These are phyloP conservation scores for Orbilia quercus DNA, from an alignment of 2,329 filamentous ascomycete species.

Conservation along the genomic window DNA sequence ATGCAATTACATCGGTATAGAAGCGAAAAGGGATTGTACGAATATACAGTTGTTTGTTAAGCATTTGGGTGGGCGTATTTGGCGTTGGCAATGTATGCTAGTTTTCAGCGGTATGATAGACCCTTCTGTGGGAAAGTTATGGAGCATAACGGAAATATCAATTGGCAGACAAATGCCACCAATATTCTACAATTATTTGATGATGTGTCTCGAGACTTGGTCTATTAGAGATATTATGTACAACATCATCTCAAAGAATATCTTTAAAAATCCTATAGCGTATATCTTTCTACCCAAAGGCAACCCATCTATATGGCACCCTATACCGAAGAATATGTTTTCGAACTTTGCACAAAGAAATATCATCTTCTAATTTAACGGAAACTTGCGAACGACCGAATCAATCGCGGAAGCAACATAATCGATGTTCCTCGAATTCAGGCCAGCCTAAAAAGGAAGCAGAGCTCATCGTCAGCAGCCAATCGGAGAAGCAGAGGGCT, in stretches of 20 bases:
- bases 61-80: slow-evolving; percentile 61
- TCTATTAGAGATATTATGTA: slow-evolving; percentile 49
- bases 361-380: slow-evolving; percentile 1
- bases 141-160: slow-evolving; percentile 58
- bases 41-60: slow-evolving; percentile 47
- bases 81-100: slow-evolving; percentile 61
- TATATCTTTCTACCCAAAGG: slow-evolving; percentile 21
- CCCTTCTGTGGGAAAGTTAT: no score
- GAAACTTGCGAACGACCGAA: slow-evolving; percentile 69
- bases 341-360: neutral
- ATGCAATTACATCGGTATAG: neutral
- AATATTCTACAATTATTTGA: no score
- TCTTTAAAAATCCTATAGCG: slow-evolving; percentile 13
- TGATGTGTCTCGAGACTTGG: slow-evolving; percentile 20
- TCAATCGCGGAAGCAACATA: slow-evolving; percentile 84
- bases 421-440: slow-evolving; percentile 63
- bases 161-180: no score
- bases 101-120: no score
- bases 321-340: neutral
- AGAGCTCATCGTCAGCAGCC: slow-evolving; percentile 40
- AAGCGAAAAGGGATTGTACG: slow-evolving; percentile 20
- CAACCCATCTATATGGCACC: neutral
- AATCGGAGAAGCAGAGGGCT: slow-evolving; percentile 37
- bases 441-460: slow-evolving; percentile 54
- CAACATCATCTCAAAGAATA: slow-evolving; percentile 17